A percentile compares a stretch with the other conserved stretches of the same genome.
These are phyloP conservation scores for Aspergillus avenaceus DNA, from an alignment of 495 filamentous ascomycete species.

Conservation along the genomic window DNA sequence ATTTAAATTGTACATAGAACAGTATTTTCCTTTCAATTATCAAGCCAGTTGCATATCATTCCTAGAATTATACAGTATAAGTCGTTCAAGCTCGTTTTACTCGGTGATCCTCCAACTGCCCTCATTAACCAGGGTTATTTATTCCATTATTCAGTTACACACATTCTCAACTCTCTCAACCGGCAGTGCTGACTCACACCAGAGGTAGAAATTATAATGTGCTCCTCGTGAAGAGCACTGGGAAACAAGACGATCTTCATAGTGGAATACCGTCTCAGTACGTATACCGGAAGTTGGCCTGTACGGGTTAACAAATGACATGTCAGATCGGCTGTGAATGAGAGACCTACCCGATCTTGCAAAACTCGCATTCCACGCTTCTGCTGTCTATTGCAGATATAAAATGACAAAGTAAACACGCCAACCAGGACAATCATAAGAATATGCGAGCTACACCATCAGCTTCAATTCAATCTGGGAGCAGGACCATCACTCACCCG, in stretches of 20 bases:
- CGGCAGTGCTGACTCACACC: too few species aligned
- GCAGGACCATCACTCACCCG: conserved; percentile 35
- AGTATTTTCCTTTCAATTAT: neutral
- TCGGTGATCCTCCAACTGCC: too few species aligned
- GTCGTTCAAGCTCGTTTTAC: too few species aligned
- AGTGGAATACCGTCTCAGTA: conserved; percentile 27
- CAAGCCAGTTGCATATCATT: too few species aligned
- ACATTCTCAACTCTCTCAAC: too few species aligned
- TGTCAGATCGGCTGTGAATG: neutral
- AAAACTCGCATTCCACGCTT: conserved; percentile 43
- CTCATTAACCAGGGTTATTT: too few species aligned
- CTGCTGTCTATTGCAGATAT: conserved; percentile 52
- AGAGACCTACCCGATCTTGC: conserved; percentile 46
- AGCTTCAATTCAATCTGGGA: neutral
- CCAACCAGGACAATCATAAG: conserved; percentile 60
- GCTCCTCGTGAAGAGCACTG: too few species aligned
- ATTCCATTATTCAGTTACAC: too few species aligned
- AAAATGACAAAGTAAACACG: conserved; percentile 60
- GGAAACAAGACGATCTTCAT: too few species aligned
- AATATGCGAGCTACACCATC: conserved; percentile 46
- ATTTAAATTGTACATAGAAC: neutral
- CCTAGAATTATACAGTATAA: too few species aligned
- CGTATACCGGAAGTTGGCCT: conserved; percentile 49
- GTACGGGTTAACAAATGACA: conserved; percentile 1
- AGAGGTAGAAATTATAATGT: too few species aligned